A percentile compares a stretch with the other conserved stretches of the same genome.
These are phyloP conservation scores for Immersiporthe knoxdaviesiana DNA, from an alignment of 2,329 filamentous ascomycete species.

Conservation along the genomic window DNA sequence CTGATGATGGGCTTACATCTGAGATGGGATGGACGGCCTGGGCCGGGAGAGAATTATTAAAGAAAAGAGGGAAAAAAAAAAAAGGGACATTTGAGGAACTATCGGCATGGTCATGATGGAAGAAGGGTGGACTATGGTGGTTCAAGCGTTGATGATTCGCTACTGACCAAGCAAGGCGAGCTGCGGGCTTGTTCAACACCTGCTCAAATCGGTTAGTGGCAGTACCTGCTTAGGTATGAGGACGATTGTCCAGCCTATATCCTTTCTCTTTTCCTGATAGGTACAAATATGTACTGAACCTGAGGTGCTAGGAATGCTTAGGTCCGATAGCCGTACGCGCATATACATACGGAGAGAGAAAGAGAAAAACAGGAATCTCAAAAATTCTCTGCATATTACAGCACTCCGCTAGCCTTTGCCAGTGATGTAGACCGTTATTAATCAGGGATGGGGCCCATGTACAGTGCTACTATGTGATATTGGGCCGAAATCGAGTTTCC, in stretches of 20 bases:
- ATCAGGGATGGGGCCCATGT: background rate
- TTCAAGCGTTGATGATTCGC: background rate
- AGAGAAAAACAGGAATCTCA: background rate
- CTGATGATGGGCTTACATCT: constrained; percentile 11
- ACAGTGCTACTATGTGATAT: background rate
- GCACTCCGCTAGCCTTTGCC: background rate
- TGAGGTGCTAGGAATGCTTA: background rate
- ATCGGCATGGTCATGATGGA: background rate
- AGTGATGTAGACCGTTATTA: background rate
- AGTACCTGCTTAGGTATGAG: background rate
- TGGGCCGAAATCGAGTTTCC: background rate
- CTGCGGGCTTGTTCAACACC: background rate
- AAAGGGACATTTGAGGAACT: background rate
- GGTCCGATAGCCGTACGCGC: background rate
- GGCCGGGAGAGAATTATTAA: too few species aligned
- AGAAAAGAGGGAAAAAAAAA: too few species aligned
- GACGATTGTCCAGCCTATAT: background rate
- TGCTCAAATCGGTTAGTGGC: background rate
- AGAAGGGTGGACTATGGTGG: background rate
- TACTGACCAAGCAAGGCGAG: background rate
- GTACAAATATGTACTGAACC: background rate
- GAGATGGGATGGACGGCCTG: background rate
- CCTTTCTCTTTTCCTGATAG: background rate
- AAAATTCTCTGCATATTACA: background rate
- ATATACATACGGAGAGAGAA: background rate